Base-by-base conservation (phyloP, 2,329 filamentous ascomycete genomes). In the Colletotrichum sp. region DNA sequence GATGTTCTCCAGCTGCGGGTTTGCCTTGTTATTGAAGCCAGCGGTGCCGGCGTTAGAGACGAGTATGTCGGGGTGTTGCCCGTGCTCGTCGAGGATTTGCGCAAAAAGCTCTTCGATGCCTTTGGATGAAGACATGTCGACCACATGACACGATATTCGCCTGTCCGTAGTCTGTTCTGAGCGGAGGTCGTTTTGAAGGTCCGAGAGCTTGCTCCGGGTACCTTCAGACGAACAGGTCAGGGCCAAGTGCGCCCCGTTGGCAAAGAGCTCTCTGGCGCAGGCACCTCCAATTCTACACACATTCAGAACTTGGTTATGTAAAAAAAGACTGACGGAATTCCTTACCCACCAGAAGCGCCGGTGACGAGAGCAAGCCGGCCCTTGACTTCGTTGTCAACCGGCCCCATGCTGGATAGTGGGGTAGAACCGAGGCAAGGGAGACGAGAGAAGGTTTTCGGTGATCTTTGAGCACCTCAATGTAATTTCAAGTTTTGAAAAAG, bases 11-110 rank as follows among this genome's bases (percentile, higher is more conserved):
- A 92, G 87, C 64, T 85, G 82, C 4, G 84, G 84, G 72, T 92
- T 89, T n/a, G 92, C 87, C 80, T 92, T 92, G 55, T 92, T 92
- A 78, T 93, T 89, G 59, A 77, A 69, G 26, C 77, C 77, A 15
- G 74, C 75, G 5, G 75, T 77, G 0, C 92, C 93, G 2, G 93
- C 93, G 79, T 95, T 95, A 12, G 90, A 90, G 30, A 95, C 82
- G 4, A 94, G 85, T 26, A 95, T 93, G 79, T 94, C 91, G 1
- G 91, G 91, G 3, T 87, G 86, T 72, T 89, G 86, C 13, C 85
- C 86, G 80, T 94, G 91, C 67, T 89, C 80, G 1, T 83, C 80
- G 64, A 87, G 83, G 59, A 94, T 89, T 71, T 92, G 88, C 16
- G 85, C 79, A 72, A 92, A 92, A 78, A 94, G 87, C 6, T 82